phyloP scores from a whole-genome alignment of 192 early-diverging fungal species.

The Neocallimastix lanati region DNA sequence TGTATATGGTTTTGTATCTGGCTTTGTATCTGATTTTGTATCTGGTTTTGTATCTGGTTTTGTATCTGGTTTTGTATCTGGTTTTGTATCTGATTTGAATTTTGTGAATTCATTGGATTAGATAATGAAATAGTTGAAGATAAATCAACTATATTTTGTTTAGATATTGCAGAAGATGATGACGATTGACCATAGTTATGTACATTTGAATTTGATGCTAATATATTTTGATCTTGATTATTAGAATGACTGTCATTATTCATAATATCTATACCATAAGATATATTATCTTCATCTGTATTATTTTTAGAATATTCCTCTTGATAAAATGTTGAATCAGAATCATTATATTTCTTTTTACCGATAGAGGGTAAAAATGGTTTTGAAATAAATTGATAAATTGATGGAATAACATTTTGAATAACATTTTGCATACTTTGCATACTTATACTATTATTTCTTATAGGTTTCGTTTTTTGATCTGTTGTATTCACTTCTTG shows the following conservation, averaged over 20 bases:
- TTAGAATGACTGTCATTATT: not conserved
- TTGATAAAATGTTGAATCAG: not conserved
- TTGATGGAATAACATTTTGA: not conserved
- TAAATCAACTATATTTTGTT: too few relatives aligned
- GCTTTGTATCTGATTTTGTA: too few relatives aligned
- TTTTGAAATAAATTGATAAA: not conserved
- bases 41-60: too few relatives aligned
- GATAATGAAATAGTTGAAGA: too few relatives aligned
- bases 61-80: too few relatives aligned
- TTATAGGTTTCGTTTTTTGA: not conserved
- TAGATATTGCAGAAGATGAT: too few relatives aligned
- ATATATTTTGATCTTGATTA: not conserved
- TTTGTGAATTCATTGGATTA: too few relatives aligned
- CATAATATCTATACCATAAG: not conserved
- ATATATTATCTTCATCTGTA: not conserved
- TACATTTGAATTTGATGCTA: too few relatives aligned
- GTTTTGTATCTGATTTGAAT: too few relatives aligned
- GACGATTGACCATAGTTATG: too few relatives aligned
- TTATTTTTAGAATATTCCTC: not conserved
- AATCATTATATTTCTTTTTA: not conserved
- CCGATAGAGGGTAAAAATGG: not conserved
- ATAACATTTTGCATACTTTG: not conserved
- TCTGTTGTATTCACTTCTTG: not conserved
- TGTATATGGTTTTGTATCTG: too few relatives aligned
- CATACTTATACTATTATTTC: not conserved